Base-by-base conservation (phyloP, 2,329 filamentous ascomycete species). In the Leptoxyphium fumago region DNA sequence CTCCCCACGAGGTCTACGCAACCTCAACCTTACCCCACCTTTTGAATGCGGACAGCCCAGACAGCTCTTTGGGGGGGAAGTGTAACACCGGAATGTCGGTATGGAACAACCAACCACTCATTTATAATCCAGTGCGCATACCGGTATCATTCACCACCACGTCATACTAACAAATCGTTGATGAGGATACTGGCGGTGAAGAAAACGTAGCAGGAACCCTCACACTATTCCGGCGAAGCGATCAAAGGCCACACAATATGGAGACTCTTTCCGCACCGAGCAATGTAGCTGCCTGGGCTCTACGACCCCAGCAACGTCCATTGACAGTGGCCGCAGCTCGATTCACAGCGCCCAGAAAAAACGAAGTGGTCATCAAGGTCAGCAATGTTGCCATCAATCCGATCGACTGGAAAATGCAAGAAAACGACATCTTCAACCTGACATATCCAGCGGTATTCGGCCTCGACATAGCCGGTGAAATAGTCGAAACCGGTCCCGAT, bases 401-500 rank as follows among this genome's bases (percentile, higher is more conserved):
- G 1, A 55, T 69, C 14, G 67, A 70, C 49, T 62, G 63, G 58
- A 64, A 57, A 26, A 45, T 62, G 10, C 63, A 65, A 43, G 54
- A 55, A 29, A 43, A 42, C 7, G 49, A 58, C 9, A 43, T 58
- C 6, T 53, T 60, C 40, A 50, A 54, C 8, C 44, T 59, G 18
- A 47, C 54, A 13, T 66, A 64, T 44, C 63, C 63, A 1, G 52
- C 51, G 10, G 55, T 66, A 29, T 50, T 66, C 29, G 69, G 69
- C 10, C 53, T 49, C 9, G 69, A 71, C 48, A 57, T 68, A 11
- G 66, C 68, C 1, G 69, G 69, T 10, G 63, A 68, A 49, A 60
- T 72, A 2, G 51, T 65, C 18, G 66, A 69, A 48, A 58, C 72
- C 6, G 70, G 69, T 2, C 55, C 62, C n/a, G 58, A 56, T 7